Evolutionary conservation across 202 grass and related monocot genomes (phyloP), one percentile per base, ranked within the genome.

Genomic region (Dendrocalamus latiflorus): DNA sequence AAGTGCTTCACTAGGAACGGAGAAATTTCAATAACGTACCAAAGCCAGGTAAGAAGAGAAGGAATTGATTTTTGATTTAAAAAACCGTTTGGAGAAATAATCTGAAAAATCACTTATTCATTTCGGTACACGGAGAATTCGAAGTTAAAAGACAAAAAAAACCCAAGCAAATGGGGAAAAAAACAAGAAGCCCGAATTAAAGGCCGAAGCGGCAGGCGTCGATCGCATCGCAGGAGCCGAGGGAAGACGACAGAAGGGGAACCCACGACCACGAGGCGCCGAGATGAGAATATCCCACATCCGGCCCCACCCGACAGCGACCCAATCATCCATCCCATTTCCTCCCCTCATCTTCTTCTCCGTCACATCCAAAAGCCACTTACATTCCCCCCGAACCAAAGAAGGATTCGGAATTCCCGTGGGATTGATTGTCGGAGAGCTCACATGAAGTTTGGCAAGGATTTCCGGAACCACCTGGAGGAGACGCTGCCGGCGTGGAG

Each of bases 391-490:
- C 34, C 5, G 34, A 5, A 36, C 34, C 34, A 36, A 36, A 36
- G 45, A 26, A 26, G 65, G 14, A 22, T 43, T 41, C 37, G 62
- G 20, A 41, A 39, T 60, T 62, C 39, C n/a, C 16, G 81, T 42
- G 15, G 14, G 45, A 48, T 11, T 10, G 43, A 22, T 59, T 5
- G 9, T 12, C 15, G 16, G 39, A 6, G 39, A 26, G 48, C 6
- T 17, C 1, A 16, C 8, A 98, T 95, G 95, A 98, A 98, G 58
- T 98, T 98, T 60, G 93, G 93, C 0, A 98, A 98, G 91, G 95
- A 98, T 85, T 98, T 98, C 93, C 76, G 85, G 82, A 98, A 80
- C 85, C 93, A 98, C 69, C 89, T 98, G 49, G 93, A 98, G 87
- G 92, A 94, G 70, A 88, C 95, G 64, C 87, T 98, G 72, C 95